Evolutionary conservation across 2,329 filamentous ascomycete species (phyloP).

Genomic region (Sordariomycetes sp.): DNA sequence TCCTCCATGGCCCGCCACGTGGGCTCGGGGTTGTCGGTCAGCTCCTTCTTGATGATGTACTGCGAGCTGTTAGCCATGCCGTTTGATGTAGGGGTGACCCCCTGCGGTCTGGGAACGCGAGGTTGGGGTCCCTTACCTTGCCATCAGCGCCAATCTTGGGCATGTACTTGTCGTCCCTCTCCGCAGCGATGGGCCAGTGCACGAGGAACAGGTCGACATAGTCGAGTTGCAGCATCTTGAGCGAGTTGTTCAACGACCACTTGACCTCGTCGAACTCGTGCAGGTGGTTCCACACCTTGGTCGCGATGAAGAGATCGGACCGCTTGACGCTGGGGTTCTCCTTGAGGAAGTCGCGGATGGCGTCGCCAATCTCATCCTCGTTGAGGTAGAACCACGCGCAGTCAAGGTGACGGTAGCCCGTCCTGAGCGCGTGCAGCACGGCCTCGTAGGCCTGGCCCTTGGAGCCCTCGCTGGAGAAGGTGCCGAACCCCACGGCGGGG

Average conservation of each 20-base stretch:
- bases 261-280: constrained; percentile 47
- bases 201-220: constrained; percentile 39
- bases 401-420: constrained; percentile 50
- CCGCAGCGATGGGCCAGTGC: constrained; percentile 48
- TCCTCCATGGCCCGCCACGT: constrained; percentile 51
- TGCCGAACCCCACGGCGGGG: constrained; percentile 51
- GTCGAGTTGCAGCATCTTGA: constrained; percentile 40
- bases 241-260: constrained; percentile 38
- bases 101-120: too few species aligned
- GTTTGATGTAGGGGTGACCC: too few species aligned
- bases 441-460: constrained; percentile 3
- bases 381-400: constrained; percentile 44
- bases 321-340: constrained; percentile 12
- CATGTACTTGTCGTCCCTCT: constrained; percentile 25
- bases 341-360: constrained; percentile 21
- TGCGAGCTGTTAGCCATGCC: constrained; percentile 7
- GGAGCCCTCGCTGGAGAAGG: constrained; percentile 23
- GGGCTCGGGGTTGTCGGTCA: constrained; percentile 16
- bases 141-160: constrained; percentile 16
- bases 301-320: constrained; percentile 13
- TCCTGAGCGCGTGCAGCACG: constrained; percentile 21
- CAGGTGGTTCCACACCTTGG: constrained; percentile 48
- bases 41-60: constrained; percentile 3
- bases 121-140: too few species aligned
- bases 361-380: constrained; percentile 30